These are phyloP conservation scores for Agrocybe praecox DNA, from an alignment of 768 basidiomycete species.

Conservation along the genomic window DNA sequence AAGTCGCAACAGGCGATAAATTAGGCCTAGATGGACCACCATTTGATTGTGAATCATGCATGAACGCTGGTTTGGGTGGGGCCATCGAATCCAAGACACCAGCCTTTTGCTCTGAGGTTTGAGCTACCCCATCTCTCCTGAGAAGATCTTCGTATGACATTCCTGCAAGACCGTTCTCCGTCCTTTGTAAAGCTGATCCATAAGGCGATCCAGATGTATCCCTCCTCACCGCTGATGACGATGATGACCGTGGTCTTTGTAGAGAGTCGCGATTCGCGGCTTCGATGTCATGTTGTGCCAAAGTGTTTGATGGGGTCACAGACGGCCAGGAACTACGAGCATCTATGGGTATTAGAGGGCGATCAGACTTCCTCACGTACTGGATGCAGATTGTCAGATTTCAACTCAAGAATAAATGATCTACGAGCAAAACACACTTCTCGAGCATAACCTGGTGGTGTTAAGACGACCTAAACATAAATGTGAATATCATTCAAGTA, in stretches of 20 bases:
- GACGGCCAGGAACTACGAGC: conserved; percentile 19
- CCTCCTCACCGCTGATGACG: not conserved
- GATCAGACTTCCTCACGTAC: conserved; percentile 18
- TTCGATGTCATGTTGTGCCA: conserved; percentile 14
- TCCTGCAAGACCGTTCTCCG: conserved; percentile 37
- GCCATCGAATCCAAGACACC: conserved; percentile 8
- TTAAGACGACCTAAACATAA: conserved; percentile 56
- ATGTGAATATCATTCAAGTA: not conserved
- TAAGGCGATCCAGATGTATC: conserved; percentile 10
- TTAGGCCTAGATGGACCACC: not conserved
- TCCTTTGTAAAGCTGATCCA: conserved; percentile 7
- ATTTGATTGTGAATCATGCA: not conserved
- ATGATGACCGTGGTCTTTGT: conserved; percentile 10
- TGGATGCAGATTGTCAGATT: not conserved
- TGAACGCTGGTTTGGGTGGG: conserved; percentile 6
- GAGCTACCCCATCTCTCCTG: conserved; percentile 12
- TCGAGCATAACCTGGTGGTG: conserved; percentile 68
- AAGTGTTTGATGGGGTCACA: conserved; percentile 3
- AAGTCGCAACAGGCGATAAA: not conserved
- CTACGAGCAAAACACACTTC: conserved; percentile 47
- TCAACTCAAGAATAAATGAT: not conserved
- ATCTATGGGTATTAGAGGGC: conserved; percentile 18
- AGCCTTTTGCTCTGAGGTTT: conserved; percentile 6
- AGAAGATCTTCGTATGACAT: conserved; percentile 44
- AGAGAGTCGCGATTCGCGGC: conserved; percentile 9